Conservation (phyloP, 129 eudicot genomes). For the Flaveria brownii region DNA sequence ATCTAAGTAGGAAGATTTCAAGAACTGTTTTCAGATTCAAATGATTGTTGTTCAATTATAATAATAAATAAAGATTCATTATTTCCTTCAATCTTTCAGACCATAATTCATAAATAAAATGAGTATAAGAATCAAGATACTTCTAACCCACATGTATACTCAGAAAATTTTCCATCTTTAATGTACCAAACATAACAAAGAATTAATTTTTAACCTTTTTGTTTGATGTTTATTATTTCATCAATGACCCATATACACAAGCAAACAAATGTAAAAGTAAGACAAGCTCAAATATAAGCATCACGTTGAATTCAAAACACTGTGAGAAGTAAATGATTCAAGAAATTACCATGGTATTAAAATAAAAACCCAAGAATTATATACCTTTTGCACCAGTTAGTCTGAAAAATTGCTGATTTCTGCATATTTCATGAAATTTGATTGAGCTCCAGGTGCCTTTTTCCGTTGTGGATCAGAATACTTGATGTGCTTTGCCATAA, state of each 20-base stretch:
- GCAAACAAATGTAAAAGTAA: neutral
- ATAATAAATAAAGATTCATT: neutral
- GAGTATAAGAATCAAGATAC: neutral
- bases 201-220: neutral
- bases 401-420: too few relatives aligned
- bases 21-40: neutral
- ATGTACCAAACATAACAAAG: slow-evolving; percentile 5
- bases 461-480: too few relatives aligned
- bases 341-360: too few relatives aligned
- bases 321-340: too few relatives aligned
- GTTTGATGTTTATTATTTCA: neutral
- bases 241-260: slow-evolving; percentile 5
- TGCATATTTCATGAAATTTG: too few relatives aligned
- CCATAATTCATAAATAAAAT: neutral
- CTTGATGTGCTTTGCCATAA: too few relatives aligned
- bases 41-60: slow-evolving; percentile 9
- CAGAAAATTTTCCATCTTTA: slow-evolving; percentile 1
- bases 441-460: too few relatives aligned
- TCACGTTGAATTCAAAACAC: neutral
- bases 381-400: too few relatives aligned
- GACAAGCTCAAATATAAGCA: neutral
- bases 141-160: neutral
- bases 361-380: too few relatives aligned
- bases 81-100: slow-evolving; percentile 1
- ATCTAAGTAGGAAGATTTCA: neutral